Evolutionary conservation across 2,329 filamentous ascomycete genomes (phyloP).

Genomic region (Magnaporthales sp.): DNA sequence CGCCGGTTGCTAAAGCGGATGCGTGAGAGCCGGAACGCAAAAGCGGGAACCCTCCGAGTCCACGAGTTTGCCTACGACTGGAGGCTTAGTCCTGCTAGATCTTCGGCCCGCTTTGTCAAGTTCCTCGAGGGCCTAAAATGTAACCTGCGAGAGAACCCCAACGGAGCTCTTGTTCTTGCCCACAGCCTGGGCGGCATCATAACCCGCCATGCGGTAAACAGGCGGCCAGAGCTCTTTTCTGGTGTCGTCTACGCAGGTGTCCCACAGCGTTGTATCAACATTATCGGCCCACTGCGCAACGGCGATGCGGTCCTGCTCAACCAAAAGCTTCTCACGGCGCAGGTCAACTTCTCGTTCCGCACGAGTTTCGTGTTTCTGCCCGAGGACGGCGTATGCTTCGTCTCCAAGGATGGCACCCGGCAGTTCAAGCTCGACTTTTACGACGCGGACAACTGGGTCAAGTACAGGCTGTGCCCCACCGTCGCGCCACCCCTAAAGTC

Average conservation of each 20-base stretch:
- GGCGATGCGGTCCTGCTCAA: slow-evolving; percentile 90
- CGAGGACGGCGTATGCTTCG: slow-evolving; percentile 78
- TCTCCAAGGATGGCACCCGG: slow-evolving; percentile 53
- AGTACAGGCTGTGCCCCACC: slow-evolving; percentile 70
- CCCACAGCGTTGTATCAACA: slow-evolving; percentile 82
- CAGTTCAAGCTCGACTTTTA: slow-evolving; percentile 82
- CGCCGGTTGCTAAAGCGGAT: slow-evolving; percentile 72
- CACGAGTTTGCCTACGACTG: slow-evolving; percentile 96
- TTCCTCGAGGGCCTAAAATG: slow-evolving; percentile 69
- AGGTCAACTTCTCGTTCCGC: slow-evolving; percentile 86
- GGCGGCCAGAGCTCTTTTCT: slow-evolving; percentile 73
- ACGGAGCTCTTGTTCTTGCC: slow-evolving; percentile 73
- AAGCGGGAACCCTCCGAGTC: slow-evolving; percentile 62
- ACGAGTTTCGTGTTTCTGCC: slow-evolving; percentile 81
- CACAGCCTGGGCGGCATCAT: slow-evolving; percentile 86
- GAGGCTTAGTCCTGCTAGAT: slow-evolving; percentile 73
- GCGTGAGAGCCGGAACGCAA: slow-evolving; percentile 63
- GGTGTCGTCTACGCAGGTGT: slow-evolving; percentile 81
- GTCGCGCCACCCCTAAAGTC: slow-evolving; percentile 57
- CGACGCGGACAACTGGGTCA: slow-evolving; percentile 68
- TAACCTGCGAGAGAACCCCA: slow-evolving; percentile 49
- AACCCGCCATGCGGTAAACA: slow-evolving; percentile 79
- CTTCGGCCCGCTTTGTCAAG: slow-evolving; percentile 61
- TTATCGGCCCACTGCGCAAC: slow-evolving; percentile 79
- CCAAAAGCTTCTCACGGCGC: slow-evolving; percentile 80